A percentile compares a stretch with the other conserved stretches of the same genome.
These are phyloP conservation scores for Leishmania major DNA, from an alignment of 208 protist genomes.

Conservation along the genomic window DNA sequence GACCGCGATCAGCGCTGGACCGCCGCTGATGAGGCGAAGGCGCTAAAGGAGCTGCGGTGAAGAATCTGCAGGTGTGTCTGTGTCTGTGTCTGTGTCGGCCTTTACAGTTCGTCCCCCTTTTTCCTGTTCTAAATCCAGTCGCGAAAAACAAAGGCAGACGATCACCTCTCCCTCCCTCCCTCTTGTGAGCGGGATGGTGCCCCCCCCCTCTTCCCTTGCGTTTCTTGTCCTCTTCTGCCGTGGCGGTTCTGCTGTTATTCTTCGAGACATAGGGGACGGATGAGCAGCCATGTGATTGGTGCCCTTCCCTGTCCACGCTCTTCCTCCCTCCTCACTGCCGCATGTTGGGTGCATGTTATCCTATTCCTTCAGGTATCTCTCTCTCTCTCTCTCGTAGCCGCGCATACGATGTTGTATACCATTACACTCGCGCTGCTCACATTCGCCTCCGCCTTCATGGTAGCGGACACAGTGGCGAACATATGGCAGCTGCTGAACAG, in stretches of 20 bases:
- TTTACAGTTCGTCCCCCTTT: neutral
- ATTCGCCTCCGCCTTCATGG: slow-evolving; percentile 75
- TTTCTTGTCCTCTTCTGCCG: neutral
- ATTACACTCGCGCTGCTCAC: slow-evolving; percentile 34
- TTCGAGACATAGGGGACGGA: neutral
- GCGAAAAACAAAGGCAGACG: neutral
- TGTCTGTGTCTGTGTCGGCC: neutral
- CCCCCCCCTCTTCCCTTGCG: neutral
- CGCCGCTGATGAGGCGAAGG: slow-evolving; percentile 49
- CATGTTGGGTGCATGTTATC: neutral
- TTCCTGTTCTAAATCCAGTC: neutral
- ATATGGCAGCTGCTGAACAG: slow-evolving; percentile 33
- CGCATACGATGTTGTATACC: slow-evolving; percentile 27
- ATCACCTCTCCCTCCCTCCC: neutral
- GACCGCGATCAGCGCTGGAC: slow-evolving; percentile 78
- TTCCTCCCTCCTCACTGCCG: neutral
- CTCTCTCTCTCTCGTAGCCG: neutral
- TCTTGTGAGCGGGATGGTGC: neutral
- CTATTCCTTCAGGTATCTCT: neutral
- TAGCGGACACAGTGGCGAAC: slow-evolving; percentile 57
- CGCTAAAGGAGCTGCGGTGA: slow-evolving; percentile 24
- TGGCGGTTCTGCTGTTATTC: neutral
- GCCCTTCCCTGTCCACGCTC: neutral
- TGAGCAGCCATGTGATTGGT: neutral
- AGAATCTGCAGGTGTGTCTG: neutral